A percentile compares a stretch with the other conserved stretches of the same genome.
phyloP scores from a whole-genome alignment of 2,329 filamentous ascomycete genomes.

The Ophiostoma angusticollis region DNA sequence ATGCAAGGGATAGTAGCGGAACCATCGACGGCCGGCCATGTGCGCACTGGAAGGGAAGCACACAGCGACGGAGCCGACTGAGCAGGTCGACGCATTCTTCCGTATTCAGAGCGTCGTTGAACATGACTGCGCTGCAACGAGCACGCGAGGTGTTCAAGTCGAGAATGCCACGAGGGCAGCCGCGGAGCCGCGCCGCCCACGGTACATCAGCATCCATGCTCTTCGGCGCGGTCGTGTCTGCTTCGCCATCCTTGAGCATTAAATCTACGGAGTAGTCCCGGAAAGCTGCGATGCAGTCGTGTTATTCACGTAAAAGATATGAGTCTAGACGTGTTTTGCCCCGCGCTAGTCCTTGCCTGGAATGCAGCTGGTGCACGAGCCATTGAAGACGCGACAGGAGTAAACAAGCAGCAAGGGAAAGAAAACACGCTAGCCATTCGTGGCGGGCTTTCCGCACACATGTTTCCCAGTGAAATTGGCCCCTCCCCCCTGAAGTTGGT shows the following conservation, averaged over 20 bases:
- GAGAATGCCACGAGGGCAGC: conserved; percentile 62
- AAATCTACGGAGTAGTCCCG: no score
- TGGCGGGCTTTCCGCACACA: conserved; percentile 1
- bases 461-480: conserved; percentile 10
- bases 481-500: not conserved
- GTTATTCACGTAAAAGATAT: conserved; percentile 2
- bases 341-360: conserved; percentile 11
- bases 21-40: conserved; percentile 61
- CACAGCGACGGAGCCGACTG: conserved; percentile 42
- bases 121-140: conserved; percentile 72
- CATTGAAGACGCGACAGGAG: conserved; percentile 6
- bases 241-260: no score
- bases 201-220: no score
- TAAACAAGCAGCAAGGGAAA: conserved; percentile 7
- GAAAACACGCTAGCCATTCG: conserved; percentile 10
- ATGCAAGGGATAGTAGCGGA: conserved; percentile 42
- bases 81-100: conserved; percentile 49
- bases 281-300: no score
- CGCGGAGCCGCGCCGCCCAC: conserved; percentile 52
- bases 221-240: no score
- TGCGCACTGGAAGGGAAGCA: conserved; percentile 72
- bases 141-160: conserved; percentile 65
- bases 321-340: conserved; percentile 4
- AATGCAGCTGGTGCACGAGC: conserved; percentile 12
- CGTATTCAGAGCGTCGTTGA: conserved; percentile 55